phyloP scores from a whole-genome alignment of 148 eudicot species.

The Hydrangea macrophylla region DNA sequence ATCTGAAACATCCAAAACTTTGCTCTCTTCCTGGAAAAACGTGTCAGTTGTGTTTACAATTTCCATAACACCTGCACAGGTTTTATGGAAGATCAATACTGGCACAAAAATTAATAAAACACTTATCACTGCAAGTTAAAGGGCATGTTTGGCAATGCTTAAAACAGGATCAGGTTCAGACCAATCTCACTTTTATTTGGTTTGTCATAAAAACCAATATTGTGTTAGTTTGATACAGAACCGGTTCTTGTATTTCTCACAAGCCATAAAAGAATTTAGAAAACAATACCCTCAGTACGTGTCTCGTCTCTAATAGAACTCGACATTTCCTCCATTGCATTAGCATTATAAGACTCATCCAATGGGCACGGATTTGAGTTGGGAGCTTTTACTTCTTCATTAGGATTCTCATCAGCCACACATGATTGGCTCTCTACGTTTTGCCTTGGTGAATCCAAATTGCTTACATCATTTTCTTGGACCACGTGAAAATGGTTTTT shows the following conservation, averaged over 20 bases:
- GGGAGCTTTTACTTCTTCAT: slow-evolving; percentile 25
- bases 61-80: slow-evolving; percentile 32
- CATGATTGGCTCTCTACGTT: slow-evolving; percentile 25
- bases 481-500: slow-evolving; percentile 22
- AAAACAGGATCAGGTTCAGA: no score
- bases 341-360: slow-evolving; percentile 24
- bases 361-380: slow-evolving; percentile 14
- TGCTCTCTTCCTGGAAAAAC: slow-evolving; percentile 26
- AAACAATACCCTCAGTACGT: slow-evolving; percentile 30
- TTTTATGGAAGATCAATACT: not conserved
- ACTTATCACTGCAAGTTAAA: not conserved
- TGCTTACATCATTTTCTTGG: slow-evolving; percentile 22
- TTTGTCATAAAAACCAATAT: no score
- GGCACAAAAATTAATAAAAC: not conserved
- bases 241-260: no score
- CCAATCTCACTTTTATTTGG: no score
- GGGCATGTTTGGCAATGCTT: not conserved
- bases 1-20: slow-evolving; percentile 21
- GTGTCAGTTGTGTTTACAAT: slow-evolving; percentile 26
- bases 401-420: slow-evolving; percentile 19
- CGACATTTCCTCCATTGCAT: slow-evolving; percentile 11
- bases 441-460: slow-evolving; percentile 25
- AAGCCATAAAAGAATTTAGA: not conserved
- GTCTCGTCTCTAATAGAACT: slow-evolving; percentile 15
- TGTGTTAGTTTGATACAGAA: no score